A percentile compares a stretch with the other conserved stretches of the same genome.
Evolutionary conservation across 2,329 filamentous ascomycete genomes (phyloP).

Genomic region (Calonectria naviculata): DNA sequence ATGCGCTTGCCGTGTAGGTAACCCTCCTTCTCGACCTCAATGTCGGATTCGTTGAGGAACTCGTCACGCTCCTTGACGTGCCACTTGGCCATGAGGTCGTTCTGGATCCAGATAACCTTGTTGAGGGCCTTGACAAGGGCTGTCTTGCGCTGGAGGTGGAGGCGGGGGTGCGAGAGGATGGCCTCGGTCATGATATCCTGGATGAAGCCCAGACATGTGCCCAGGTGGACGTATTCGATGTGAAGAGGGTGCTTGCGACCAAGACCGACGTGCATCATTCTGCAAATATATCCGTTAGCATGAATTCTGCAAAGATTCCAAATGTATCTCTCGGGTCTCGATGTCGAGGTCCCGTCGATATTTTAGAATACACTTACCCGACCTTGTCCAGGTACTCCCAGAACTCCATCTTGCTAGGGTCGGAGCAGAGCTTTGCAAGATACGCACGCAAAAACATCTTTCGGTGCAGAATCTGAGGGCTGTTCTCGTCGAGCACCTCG

Average conservation of each 20-base stretch:
- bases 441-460: constrained; percentile 86
- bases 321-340: background rate
- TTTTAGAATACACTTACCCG: constrained; percentile 60
- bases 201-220: constrained; percentile 77
- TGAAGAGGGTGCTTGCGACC: constrained; percentile 78
- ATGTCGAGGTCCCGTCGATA: background rate
- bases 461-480: constrained; percentile 79
- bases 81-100: constrained; percentile 88
- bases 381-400: constrained; percentile 90
- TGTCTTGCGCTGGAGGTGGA: constrained; percentile 76
- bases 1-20: constrained; percentile 73
- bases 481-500: constrained; percentile 71
- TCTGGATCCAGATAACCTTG: constrained; percentile 90
- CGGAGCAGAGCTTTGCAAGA: constrained; percentile 78
- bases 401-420: constrained; percentile 80
- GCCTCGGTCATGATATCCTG: constrained; percentile 83
- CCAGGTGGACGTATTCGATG: constrained; percentile 84
- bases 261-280: constrained; percentile 84
- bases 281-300: constrained; percentile 36
- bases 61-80: constrained; percentile 78
- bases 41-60: constrained; percentile 58
- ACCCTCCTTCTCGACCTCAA: constrained; percentile 69
- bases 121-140: constrained; percentile 79
- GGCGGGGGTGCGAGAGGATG: constrained; percentile 76
- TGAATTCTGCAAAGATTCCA: background rate